Evolutionary conservation across 169 alveolate species (phyloP).

Genomic region (Eimeria praecox): DNA sequence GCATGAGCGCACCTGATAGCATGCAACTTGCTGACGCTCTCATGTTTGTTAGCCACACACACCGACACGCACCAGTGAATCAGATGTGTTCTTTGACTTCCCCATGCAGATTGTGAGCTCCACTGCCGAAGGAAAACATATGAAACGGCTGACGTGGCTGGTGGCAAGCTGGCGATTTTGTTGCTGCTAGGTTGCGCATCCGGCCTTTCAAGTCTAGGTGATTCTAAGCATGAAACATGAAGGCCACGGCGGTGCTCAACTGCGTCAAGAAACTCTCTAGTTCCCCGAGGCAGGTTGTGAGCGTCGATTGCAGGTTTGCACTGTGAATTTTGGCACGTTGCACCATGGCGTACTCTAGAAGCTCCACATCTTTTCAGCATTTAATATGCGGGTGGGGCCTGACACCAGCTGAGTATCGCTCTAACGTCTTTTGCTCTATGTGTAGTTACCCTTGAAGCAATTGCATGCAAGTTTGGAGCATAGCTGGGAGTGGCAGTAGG

Average conservation of each 20-base stretch:
- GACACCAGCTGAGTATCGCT: too few species aligned
- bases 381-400: too few species aligned
- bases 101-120: background rate
- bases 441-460: too few species aligned
- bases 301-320: background rate
- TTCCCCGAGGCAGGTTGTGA: background rate
- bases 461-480: too few species aligned
- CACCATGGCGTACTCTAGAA: too few species aligned
- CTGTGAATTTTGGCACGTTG: too few species aligned
- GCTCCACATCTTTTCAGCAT: too few species aligned
- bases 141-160: background rate
- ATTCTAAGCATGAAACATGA: background rate
- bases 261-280: background rate
- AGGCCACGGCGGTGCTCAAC: too few species aligned
- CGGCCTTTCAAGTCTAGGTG: background rate
- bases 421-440: too few species aligned
- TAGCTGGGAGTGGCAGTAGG: too few species aligned
- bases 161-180: background rate
- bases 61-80: too few species aligned
- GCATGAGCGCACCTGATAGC: background rate
- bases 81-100: background rate
- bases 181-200: background rate
- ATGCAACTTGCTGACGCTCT: background rate
- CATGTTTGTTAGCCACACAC: background rate
- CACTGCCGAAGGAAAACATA: background rate